phyloP scores from a whole-genome alignment of 345 rosid genomes.

The Adansonia digitata region DNA sequence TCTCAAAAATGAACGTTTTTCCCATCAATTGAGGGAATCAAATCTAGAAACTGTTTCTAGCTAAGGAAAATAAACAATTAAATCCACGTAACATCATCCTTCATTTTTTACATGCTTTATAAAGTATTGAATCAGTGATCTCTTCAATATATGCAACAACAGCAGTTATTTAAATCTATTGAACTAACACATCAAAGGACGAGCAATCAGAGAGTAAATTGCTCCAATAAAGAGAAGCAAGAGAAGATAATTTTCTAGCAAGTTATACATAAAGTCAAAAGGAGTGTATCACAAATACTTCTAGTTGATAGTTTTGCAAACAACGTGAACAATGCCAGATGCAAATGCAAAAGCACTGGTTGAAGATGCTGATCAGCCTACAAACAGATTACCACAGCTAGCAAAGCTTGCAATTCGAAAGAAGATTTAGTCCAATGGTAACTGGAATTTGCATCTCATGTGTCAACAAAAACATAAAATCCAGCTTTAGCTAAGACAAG shows the following conservation, averaged over 20 bases:
- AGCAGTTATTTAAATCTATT: background rate
- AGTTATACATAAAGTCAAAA: background rate
- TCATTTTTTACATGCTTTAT: background rate
- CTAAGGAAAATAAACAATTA: background rate
- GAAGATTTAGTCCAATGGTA: background rate
- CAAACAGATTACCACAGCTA: background rate
- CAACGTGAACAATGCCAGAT: background rate
- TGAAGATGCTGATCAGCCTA: background rate
- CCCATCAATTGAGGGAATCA: background rate
- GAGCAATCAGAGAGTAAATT: background rate
- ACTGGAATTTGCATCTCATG: background rate
- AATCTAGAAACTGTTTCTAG: background rate
- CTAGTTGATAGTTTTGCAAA: background rate
- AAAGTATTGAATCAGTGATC: background rate
- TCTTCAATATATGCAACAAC: background rate
- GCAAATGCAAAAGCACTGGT: background rate
- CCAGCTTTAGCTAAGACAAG: background rate
- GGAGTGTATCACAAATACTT: background rate
- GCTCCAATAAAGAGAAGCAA: background rate
- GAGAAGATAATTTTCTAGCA: background rate
- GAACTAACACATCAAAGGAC: background rate
- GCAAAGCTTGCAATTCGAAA: background rate
- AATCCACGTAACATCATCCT: background rate
- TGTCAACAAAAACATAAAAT: background rate
- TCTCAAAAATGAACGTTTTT: background rate